These are phyloP conservation scores for Mycosarcoma mackinlayi DNA, from an alignment of 1,284 basidiomycete species.

Conservation along the genomic window DNA sequence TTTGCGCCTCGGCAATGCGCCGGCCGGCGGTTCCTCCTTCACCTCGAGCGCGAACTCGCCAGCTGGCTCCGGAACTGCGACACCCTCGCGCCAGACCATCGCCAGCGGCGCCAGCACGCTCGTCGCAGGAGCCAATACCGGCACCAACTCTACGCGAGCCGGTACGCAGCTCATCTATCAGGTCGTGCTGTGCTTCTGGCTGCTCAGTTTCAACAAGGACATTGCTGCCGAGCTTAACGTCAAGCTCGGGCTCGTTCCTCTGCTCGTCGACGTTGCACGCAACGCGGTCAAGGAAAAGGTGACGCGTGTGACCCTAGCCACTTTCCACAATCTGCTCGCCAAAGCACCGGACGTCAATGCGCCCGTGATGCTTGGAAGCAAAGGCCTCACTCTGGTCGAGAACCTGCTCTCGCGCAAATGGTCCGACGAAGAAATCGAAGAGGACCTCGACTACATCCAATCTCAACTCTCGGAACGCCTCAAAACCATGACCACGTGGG, in stretches of 20 bases:
- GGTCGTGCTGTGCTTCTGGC: constrained; percentile 90
- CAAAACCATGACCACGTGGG: constrained; percentile 91
- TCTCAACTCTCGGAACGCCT: constrained; percentile 84
- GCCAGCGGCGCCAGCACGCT: constrained; percentile 28
- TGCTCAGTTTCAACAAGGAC: constrained; percentile 87
- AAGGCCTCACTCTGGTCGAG: constrained; percentile 85
- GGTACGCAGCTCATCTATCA: constrained; percentile 92
- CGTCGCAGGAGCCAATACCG: constrained; percentile 37
- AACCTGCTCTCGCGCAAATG: constrained; percentile 87
- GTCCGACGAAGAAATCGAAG: constrained; percentile 87
- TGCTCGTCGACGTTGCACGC: constrained; percentile 86
- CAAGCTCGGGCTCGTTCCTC: constrained; percentile 88
- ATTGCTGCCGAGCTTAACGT: constrained; percentile 89
- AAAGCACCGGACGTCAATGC: constrained; percentile 85
- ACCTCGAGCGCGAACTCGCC: constrained; percentile 40
- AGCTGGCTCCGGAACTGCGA: constrained; percentile 42
- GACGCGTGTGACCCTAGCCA: constrained; percentile 91
- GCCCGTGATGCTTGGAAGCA: constrained; percentile 89
- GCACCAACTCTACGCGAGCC: constrained; percentile 26
- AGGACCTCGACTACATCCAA: constrained; percentile 86
- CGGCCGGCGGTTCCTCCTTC: constrained; percentile 19
- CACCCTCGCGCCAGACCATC: constrained; percentile 30
- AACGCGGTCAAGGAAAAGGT: constrained; percentile 97
- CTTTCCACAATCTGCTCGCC: constrained; percentile 83
- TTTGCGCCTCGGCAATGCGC: constrained; percentile 41